phyloP scores from a whole-genome alignment of 2,329 filamentous ascomycete genomes.

The Chaetothyriales sp. region DNA sequence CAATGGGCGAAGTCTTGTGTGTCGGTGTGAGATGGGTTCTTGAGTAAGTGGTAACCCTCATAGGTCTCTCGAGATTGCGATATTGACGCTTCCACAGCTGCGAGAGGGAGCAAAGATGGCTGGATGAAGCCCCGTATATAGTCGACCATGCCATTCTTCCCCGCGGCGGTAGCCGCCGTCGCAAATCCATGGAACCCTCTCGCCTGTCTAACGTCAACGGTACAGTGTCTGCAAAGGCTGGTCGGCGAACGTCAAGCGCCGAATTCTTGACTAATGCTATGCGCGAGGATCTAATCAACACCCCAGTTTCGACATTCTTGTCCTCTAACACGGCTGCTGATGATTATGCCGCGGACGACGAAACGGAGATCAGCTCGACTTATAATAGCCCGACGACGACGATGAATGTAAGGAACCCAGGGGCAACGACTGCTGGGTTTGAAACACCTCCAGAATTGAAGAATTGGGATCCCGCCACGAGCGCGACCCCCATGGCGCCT shows the following conservation, averaged over 20 bases:
- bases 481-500: constrained; percentile 8
- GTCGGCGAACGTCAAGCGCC: constrained; percentile 2
- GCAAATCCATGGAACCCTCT: constrained; percentile 71
- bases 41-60: constrained; percentile 47
- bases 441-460: neutral
- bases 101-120: constrained; percentile 61
- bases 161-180: constrained; percentile 55
- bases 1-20: constrained; percentile 62
- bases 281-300: constrained; percentile 10
- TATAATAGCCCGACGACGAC: constrained; percentile 12
- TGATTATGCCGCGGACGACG: constrained; percentile 1
- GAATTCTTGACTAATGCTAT: constrained; percentile 8
- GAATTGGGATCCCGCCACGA: constrained; percentile 15
- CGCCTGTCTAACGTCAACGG: constrained; percentile 57
- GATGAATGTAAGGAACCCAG: neutral
- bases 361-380: constrained; percentile 8
- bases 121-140: constrained; percentile 57
- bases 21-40: constrained; percentile 81
- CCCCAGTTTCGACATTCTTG: constrained; percentile 4
- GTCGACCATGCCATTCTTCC: constrained; percentile 55
- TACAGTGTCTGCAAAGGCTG: constrained; percentile 34
- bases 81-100: constrained; percentile 39
- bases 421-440: neutral
- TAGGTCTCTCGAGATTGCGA: neutral
- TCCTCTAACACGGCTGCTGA: neutral